Evolutionary conservation across 2,329 filamentous ascomycete species (phyloP).

Genomic region (Scleromitrula shiraiana): DNA sequence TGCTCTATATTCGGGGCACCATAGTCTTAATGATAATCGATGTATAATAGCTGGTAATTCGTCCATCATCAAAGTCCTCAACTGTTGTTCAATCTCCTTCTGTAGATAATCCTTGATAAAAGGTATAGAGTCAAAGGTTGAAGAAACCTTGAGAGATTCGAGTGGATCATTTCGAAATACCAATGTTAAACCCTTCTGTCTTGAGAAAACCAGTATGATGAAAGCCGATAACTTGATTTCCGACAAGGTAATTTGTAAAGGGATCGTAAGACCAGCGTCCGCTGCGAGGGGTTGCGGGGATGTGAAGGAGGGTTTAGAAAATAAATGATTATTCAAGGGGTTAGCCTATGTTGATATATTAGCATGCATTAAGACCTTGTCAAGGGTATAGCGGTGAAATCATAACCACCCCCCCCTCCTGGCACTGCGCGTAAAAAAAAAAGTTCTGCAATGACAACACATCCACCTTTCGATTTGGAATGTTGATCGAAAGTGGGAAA

Average conservation of each 20-base stretch:
- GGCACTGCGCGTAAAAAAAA: conserved; percentile 1
- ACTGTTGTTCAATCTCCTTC: conserved; percentile 86
- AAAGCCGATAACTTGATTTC: conserved; percentile 95
- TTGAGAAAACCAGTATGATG: conserved; percentile 95
- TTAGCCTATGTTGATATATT: conserved; percentile 64
- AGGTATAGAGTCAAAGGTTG: conserved; percentile 97
- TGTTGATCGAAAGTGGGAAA: conserved; percentile 2
- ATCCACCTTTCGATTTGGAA: neutral
- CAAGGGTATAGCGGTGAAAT: conserved; percentile 11
- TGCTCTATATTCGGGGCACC: conserved; percentile 77
- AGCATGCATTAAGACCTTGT: conserved; percentile 33
- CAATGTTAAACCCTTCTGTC: conserved; percentile 90
- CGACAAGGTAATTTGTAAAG: conserved; percentile 92
- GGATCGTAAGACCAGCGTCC: conserved; percentile 86
- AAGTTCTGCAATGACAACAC: conserved; percentile 1
- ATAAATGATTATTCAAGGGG: conserved; percentile 90
- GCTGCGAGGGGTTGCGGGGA: conserved; percentile 89
- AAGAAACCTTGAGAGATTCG: conserved; percentile 95
- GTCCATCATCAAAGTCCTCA: conserved; percentile 94
- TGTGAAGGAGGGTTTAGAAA: conserved; percentile 83
- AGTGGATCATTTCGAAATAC: conserved; percentile 98
- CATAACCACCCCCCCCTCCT: neutral
- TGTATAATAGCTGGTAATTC: conserved; percentile 96
- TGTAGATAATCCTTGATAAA: conserved; percentile 97
- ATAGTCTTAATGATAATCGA: conserved; percentile 76